Conservation (phyloP, 208 protist genomes). For the Leishmania gerbilli region DNA sequence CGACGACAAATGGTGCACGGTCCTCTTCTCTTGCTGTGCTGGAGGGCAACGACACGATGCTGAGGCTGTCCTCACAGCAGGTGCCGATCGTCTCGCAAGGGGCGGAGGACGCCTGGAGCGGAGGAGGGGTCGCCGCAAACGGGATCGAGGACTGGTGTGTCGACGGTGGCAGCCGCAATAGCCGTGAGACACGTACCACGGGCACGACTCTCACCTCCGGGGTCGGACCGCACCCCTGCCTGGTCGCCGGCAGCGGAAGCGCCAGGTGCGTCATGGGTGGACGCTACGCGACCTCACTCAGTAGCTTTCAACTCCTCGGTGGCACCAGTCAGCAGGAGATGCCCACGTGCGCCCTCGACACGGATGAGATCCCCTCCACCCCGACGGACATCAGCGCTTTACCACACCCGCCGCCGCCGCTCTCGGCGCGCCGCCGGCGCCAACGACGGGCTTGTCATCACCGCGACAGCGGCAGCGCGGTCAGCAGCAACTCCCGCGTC, state of each 20-base stretch:
- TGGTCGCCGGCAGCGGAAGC: neutral
- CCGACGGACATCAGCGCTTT: slow-evolving; percentile 9
- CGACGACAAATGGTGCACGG: neutral
- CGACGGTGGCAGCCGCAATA: slow-evolving; percentile 4
- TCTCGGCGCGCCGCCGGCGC: neutral
- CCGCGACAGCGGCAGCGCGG: neutral
- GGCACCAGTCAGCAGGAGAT: slow-evolving; percentile 16
- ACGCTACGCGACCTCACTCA: slow-evolving; percentile 9
- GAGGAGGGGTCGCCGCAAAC: neutral
- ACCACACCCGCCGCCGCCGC: neutral
- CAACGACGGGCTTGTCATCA: neutral
- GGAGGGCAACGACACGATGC: neutral
- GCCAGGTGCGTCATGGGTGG: neutral
- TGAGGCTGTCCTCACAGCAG: neutral
- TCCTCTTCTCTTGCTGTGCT: neutral
- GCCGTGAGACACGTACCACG: neutral
- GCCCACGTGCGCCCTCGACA: slow-evolving; percentile 12
- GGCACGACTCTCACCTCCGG: neutral
- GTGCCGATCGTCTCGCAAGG: too few species aligned
- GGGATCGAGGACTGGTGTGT: slow-evolving; percentile 9
- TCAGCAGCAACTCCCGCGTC: neutral
- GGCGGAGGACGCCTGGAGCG: neutral
- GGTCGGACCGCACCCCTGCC: neutral
- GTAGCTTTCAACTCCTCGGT: slow-evolving; percentile 15
- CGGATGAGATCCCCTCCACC: slow-evolving; percentile 20